Base-by-base conservation (phyloP, 257 asterid species). In the Solanum stenotomum region DNA sequence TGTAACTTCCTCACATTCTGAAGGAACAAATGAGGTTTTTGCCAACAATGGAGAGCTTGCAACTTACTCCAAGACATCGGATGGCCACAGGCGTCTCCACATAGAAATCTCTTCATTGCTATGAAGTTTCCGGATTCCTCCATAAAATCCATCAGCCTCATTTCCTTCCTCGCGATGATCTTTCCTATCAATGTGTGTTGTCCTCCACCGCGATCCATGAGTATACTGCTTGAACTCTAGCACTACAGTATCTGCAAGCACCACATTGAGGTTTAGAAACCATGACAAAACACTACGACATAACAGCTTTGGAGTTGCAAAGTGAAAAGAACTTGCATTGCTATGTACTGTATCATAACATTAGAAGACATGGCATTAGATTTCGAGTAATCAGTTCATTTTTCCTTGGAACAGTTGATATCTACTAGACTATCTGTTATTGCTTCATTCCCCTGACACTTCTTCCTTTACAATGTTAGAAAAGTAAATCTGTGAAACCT, bases 221-320 rank as follows among this genome's bases (percentile, higher is more conserved):
- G 98, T 88, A 87, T 96, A 95, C 86, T 96, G 99, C 84, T 91
- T 94, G 95, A 96, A 96, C 96, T 95, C 98, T 68, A 96, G 92
- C 86, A 92, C 92, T 88, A 96, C 91, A 9, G 87, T 89, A 37
- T 93, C 98, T 95, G 95, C 87, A 93, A 15, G 29, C 18, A 49
- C 44, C 86, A 82, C 70, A 5, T 18, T 27, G 11, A 82, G 27
- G 18, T 29, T 82, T 11, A 82, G 86, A 82, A 82, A 82, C 86
- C 42, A 49, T 82, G 86, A 29, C 25, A 46, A 82, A 6, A 49
- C 68, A 46, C 40, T 14, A 42, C 5, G 12, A 46, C 2, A 4
- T 18, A 27, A 81, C 4, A 27, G 27, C 49, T 46, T 81, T 46
- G 16, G 18, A 46, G 2, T 46, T 8, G 42, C 85, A 15, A 16